Percentiles rank a stretch among this genome's conserved stretches.
These are phyloP conservation scores for Xylariaceae sp. DNA, from an alignment of 2,329 filamentous ascomycete species.

Conservation along the genomic window DNA sequence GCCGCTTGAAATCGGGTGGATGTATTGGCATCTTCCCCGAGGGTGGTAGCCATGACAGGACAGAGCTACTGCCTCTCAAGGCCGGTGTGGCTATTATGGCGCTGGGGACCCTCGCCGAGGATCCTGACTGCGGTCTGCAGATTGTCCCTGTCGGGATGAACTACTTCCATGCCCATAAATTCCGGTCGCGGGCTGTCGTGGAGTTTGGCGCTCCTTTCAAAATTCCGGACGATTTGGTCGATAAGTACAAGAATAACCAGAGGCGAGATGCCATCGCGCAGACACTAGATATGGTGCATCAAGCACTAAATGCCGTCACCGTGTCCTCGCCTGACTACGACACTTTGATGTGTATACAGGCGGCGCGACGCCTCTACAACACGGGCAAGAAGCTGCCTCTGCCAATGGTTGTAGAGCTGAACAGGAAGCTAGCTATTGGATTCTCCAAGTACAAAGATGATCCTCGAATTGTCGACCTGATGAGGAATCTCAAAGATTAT, in stretches of 20 bases:
- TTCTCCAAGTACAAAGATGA: slow-evolving; percentile 95
- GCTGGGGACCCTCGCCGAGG: slow-evolving; percentile 82
- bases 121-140: slow-evolving; percentile 86
- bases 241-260: slow-evolving; percentile 83
- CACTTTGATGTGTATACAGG: slow-evolving; percentile 95
- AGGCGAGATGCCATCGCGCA: slow-evolving; percentile 86
- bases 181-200: slow-evolving; percentile 91
- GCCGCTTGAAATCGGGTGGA: slow-evolving; percentile 78
- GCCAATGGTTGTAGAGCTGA: slow-evolving; percentile 91
- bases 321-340: slow-evolving; percentile 94
- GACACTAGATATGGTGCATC: slow-evolving; percentile 85
- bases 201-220: slow-evolving; percentile 93
- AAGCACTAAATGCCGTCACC: slow-evolving; percentile 85
- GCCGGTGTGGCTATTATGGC: slow-evolving; percentile 99
- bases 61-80: slow-evolving; percentile 89
- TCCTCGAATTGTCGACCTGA: slow-evolving; percentile 77
- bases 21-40: slow-evolving; percentile 98
- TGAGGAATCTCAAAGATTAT: slow-evolving; percentile 80
- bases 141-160: slow-evolving; percentile 99
- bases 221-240: slow-evolving; percentile 80
- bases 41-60: slow-evolving; percentile 93
- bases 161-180: slow-evolving; percentile 99
- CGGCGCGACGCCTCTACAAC: slow-evolving; percentile 89
- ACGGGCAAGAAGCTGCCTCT: slow-evolving; percentile 93
- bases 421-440: slow-evolving; percentile 86